Percentiles rank a stretch among this genome's conserved stretches.
phyloP scores from a whole-genome alignment of 805 yeast genomes.

The Hanseniaspora mollemarum region DNA sequence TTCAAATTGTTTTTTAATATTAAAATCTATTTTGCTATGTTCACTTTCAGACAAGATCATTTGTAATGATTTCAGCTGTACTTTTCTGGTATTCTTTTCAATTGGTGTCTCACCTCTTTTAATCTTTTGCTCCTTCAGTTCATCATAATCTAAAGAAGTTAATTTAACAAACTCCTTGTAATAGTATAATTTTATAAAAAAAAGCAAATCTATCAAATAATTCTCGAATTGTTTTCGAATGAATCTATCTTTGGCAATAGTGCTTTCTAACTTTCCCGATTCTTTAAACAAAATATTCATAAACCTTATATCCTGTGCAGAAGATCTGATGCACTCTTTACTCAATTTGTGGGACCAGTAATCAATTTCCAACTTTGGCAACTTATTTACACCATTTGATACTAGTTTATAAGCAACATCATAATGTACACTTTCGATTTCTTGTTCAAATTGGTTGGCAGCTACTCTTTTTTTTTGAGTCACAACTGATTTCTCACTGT shows the following conservation, averaged over 20 bases:
- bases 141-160: conserved; percentile 6
- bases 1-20: conserved; percentile 9
- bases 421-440: conserved; percentile 3
- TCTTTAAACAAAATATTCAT: conserved; percentile 3
- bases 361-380: conserved; percentile 5
- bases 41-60: conserved; percentile 12
- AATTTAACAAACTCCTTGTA: conserved; percentile 13
- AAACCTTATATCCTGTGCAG: conserved; percentile 11
- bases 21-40: conserved; percentile 1
- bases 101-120: conserved; percentile 2
- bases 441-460: background rate
- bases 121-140: background rate
- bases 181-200: conserved; percentile 8
- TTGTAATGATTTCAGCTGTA: conserved; percentile 2
- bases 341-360: background rate
- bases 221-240: conserved; percentile 13
- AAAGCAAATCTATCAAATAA: conserved; percentile 8
- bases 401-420: conserved; percentile 10
- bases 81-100: conserved; percentile 10
- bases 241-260: conserved; percentile 4
- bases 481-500: background rate
- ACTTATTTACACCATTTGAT: background rate
- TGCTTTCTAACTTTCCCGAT: background rate
- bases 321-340: background rate
- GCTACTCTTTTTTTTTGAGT: background rate